Evolutionary conservation across 1,284 basidiomycete genomes (phyloP), one percentile per base, ranked within the genome.

Genomic region (Boletellus deceptivus): DNA sequence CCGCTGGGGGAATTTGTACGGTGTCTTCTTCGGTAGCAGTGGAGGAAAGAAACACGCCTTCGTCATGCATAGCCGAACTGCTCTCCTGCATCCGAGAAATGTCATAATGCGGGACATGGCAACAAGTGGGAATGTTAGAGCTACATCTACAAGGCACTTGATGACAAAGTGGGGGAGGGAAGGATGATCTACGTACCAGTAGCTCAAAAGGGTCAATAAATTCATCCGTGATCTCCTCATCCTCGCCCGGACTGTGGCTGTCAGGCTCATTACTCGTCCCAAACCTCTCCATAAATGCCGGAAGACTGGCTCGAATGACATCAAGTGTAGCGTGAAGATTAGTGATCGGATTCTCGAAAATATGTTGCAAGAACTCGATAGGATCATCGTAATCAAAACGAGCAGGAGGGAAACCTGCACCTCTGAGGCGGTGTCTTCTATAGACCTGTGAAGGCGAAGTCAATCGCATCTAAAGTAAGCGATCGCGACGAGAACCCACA

Each of bases 221-320:
- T 34, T 55, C 51, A 25, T 53, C 48, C n/a, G 38, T 25, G 8
- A 10, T 13, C 1, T 50, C 60, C 18, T 53, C 61, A 22, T 65
- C 56, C 14, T 53, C 59, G 33, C 16, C 43, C 34, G 36, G 38
- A 20, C 48, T 47, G 25, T 42, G 45, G 43, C 13, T 43, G 34
- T 35, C 39, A 31, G 31, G 34, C 25, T 48, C 64, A 10, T 50
- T 55, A 27, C 42, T 50, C 22, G 52, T 43, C 11, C 43, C 43
- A 24, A 58, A 43, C 40, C 56, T 55, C 49, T 60, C 59, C 54
- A 60, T 55, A n/a, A 70, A 45, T 11, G 53, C 54, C 3, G 69
- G 68, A 49, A 72, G 59, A 46, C 57, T 67, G 22, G 65, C 69
- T 25, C 64, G 59, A 50, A 72, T 63, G 35, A 60, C 66, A 40